Evolutionary conservation across 257 asterid species (phyloP), one percentile per base, ranked within the genome.

Genomic region (Scutellaria minor): DNA sequence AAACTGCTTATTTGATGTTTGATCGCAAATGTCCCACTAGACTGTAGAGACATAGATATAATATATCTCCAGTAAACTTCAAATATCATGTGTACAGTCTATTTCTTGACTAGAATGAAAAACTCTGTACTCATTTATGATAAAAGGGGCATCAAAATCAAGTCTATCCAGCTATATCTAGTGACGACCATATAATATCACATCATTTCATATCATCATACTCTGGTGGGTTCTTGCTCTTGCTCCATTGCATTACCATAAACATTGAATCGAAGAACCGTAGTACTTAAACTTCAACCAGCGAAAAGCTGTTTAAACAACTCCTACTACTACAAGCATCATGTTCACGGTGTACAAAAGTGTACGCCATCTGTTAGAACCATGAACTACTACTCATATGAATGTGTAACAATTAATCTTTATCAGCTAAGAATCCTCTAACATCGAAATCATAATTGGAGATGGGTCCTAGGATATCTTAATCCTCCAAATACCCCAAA

Each of bases 61-160:
- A 31, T 18, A 42, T 24, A 65, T 10, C 48, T 15, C 35, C 6
- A n/a, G 27, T 24, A 37, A 53, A 22, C 45, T 31, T 66, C 54
- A 57, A 57, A n/a, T 24, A 35, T 61, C 37, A 57, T 6, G 13
- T 9, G 14, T 15, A 56, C 8, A 37, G 51, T n/a, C 14, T 48
- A 48, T 8, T 10, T 42, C 40, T 75, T 40, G 62, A 66, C n/a
- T 14, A 45, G 56, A 64, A 11, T 45, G 60, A 10, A 27, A 57
- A 35, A 18, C 39, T 24, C 27, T 40, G 27, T 50, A 39, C 4
- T 10, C 55, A 56, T 42, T 6, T 15, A 70, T 41, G 14, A 41
- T 0, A 24, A 66, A 48, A 66, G 5, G 9, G 11, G 14, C 60
- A 31, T 50, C 58, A 22, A n/a, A 7, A 65, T 13, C 55, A 65